Evolutionary conservation across 1,139 yeast genomes (phyloP), one percentile per base, ranked within the genome.

Genomic region (Magnusiomyces sp.): DNA sequence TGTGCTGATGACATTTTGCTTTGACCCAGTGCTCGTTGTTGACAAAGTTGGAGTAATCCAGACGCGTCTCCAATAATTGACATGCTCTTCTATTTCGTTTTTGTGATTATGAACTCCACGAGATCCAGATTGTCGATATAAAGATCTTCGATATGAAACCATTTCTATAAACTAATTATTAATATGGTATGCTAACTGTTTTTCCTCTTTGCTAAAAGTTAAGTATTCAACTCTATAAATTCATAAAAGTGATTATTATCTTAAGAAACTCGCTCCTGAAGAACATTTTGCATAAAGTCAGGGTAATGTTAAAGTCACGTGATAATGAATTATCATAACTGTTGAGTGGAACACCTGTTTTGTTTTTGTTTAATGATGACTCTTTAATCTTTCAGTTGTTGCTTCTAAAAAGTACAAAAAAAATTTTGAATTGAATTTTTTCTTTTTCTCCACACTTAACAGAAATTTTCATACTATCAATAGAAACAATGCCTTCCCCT

Each of bases 21-120:
- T 23, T 23, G 29, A 7, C 7, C 29, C 29, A 7, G 29, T 5
- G 29, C 7, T 23, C 7, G 29, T 23, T 23, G 29, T 4, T 23
- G 29, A 23, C 6, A 23, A 23, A 23, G 29, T 23, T 23, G 55
- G 65, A 2, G 59, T 40, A 9, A 58, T 59, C 65, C 65, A 62
- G 40, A 60, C 63, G 36, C 62, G 58, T 17, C 52, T 50, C 67
- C 67, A 63, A 47, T 58, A 62, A 19, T 50, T 53, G 2, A 62
- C 54, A 43, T 55, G 56, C 23, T 63, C 65, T 33, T 61, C 64
- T 19, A 61, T 45, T 43, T 63, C 66, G 32, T 54, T 53, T 39
- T 54, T 46, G 37, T 38, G 17, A 14, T 45, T 56, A 55, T 16
- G 61, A 53, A 41, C 59, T 10, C 65, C 55, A 16, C 51, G 40